These are phyloP conservation scores for Coemansia sp. DNA, from an alignment of 192 early-diverging fungal species.

Conservation along the genomic window DNA sequence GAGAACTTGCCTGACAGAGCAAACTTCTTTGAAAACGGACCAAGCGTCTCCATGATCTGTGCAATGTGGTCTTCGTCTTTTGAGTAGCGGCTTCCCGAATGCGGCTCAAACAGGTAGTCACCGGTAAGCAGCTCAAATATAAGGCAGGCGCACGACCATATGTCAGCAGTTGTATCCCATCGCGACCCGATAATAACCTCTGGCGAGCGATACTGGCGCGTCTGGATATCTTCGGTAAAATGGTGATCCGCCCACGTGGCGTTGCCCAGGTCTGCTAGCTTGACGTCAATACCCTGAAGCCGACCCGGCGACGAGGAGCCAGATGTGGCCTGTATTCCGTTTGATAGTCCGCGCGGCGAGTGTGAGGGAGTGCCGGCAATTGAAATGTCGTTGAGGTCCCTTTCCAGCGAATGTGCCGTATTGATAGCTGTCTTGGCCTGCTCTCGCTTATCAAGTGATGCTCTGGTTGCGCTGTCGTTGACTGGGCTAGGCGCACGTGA, in stretches of 20 bases:
- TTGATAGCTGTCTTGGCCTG: constrained; percentile 2
- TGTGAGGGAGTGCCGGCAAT: constrained; percentile 51
- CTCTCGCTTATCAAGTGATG: not conserved
- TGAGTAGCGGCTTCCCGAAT: constrained; percentile 73
- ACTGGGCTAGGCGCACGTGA: constrained; percentile 51
- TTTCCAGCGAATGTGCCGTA: constrained; percentile 54
- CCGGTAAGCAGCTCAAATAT: constrained; percentile 92
- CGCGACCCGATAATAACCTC: constrained; percentile 89
- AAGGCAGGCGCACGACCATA: constrained; percentile 95
- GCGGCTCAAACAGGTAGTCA: constrained; percentile 95
- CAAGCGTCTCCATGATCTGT: constrained; percentile 92
- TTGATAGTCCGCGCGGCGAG: constrained; percentile 8
- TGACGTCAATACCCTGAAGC: constrained; percentile 65
- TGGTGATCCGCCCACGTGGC: constrained; percentile 95
- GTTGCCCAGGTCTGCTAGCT: constrained; percentile 96
- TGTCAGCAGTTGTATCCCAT: constrained; percentile 85
- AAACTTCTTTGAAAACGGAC: constrained; percentile 77
- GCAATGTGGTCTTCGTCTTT: constrained; percentile 98
- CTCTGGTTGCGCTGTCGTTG: not conserved
- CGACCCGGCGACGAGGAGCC: constrained; percentile 12
- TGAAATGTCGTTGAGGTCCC: constrained; percentile 67
- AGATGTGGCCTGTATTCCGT: constrained; percentile 14
- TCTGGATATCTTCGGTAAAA: constrained; percentile 96
- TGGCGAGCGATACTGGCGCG: constrained; percentile 93
- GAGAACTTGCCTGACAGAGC: constrained; percentile 82